Conservation (phyloP, 164 flowering plant genomes). For the Amborella trichopoda region DNA sequence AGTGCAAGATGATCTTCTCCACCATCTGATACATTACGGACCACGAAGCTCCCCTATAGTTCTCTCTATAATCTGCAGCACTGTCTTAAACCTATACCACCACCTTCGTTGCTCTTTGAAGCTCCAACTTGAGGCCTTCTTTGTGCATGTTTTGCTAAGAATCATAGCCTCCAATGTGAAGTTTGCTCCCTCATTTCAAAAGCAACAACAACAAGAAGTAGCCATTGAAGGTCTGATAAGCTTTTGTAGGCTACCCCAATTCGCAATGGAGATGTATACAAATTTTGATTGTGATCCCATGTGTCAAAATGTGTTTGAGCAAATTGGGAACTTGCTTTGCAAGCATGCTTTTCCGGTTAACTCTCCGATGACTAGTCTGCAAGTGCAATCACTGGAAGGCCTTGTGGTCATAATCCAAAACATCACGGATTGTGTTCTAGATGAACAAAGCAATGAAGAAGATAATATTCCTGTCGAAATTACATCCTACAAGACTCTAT, state of each 20-base stretch:
- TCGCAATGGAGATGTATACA: conserved; percentile 52
- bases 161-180: conserved; percentile 12
- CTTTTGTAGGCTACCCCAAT: conserved; percentile 74
- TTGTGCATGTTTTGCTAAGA: conserved; percentile 49
- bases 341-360: conserved; percentile 50
- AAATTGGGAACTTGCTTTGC: conserved; percentile 69
- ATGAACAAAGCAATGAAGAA: no score
- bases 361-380: conserved; percentile 37
- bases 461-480: conserved; percentile 29
- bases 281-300: conserved; percentile 77
- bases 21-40: conserved; percentile 73
- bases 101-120: conserved; percentile 69
- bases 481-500: conserved; percentile 48
- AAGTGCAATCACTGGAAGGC: conserved; percentile 86
- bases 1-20: conserved; percentile 71
- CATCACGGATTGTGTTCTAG: conserved; percentile 54
- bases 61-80: conserved; percentile 79
- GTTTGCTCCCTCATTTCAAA: conserved; percentile 17
- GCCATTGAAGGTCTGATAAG: conserved; percentile 80
- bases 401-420: conserved; percentile 44
- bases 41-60: conserved; percentile 43
- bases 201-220: conserved; percentile 47
- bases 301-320: conserved; percentile 55
- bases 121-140: conserved; percentile 85
- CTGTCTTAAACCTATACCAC: conserved; percentile 61